Evolutionary conservation across 805 yeast species (phyloP).

Genomic region (Nakazawaea peltata): DNA sequence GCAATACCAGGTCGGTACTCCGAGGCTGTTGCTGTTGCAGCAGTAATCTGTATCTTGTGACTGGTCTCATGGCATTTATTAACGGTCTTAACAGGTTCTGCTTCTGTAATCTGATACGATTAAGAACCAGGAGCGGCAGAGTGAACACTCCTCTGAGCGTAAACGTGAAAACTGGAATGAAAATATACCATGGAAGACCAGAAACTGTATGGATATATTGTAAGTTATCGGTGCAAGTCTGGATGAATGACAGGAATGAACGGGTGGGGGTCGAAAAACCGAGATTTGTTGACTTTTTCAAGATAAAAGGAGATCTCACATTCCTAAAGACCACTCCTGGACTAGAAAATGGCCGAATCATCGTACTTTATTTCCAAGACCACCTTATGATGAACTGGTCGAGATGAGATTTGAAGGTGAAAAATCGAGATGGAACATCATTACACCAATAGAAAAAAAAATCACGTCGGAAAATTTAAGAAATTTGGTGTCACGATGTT

Average conservation of each 20-base stretch:
- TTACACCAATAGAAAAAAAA: too few relatives aligned
- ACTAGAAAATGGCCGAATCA: too few relatives aligned
- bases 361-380: too few relatives aligned
- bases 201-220: slow-evolving; percentile 43
- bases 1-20: slow-evolving; percentile 19
- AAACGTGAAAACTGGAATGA: slow-evolving; percentile 70
- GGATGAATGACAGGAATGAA: slow-evolving; percentile 5
- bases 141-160: slow-evolving; percentile 60
- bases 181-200: slow-evolving; percentile 75
- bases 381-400: too few relatives aligned
- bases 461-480: too few relatives aligned
- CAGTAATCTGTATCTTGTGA: slow-evolving; percentile 51
- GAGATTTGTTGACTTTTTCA: too few relatives aligned
- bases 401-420: too few relatives aligned
- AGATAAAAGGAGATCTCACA: too few relatives aligned
- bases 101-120: slow-evolving; percentile 57
- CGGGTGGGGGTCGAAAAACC: too few relatives aligned
- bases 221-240: slow-evolving; percentile 23
- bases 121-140: slow-evolving; percentile 68
- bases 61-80: slow-evolving; percentile 67
- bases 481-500: too few relatives aligned
- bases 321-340: too few relatives aligned
- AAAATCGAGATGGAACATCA: too few relatives aligned
- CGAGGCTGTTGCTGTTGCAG: slow-evolving; percentile 31
- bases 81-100: slow-evolving; percentile 71